Evolutionary conservation across 805 yeast species (phyloP).

Genomic region (Metschnikowia gruessii): DNA sequence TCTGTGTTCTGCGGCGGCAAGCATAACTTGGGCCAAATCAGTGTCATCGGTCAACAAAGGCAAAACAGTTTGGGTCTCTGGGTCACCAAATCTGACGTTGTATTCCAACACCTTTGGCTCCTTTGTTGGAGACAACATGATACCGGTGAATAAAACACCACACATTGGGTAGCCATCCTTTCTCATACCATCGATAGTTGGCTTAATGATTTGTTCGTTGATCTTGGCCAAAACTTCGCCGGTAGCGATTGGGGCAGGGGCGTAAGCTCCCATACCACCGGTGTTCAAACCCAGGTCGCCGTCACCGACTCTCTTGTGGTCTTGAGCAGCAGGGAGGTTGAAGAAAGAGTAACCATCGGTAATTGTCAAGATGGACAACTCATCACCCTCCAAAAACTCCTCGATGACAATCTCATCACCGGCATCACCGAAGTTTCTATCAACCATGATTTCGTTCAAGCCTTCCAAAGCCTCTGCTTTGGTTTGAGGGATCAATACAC

Average conservation of each 20-base stretch:
- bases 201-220: slow-evolving; percentile 73
- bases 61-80: slow-evolving; percentile 96
- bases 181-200: slow-evolving; percentile 96
- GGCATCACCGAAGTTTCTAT: slow-evolving; percentile 84
- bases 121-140: slow-evolving; percentile 72
- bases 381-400: slow-evolving; percentile 96
- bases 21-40: slow-evolving; percentile 89
- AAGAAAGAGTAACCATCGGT: slow-evolving; percentile 90
- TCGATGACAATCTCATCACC: slow-evolving; percentile 93
- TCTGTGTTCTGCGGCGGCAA: slow-evolving; percentile 93
- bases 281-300: slow-evolving; percentile 94
- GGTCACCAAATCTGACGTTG: slow-evolving; percentile 98
- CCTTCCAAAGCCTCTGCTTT: slow-evolving; percentile 84
- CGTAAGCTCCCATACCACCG: slow-evolving; percentile 99
- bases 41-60: slow-evolving; percentile 79
- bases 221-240: slow-evolving; percentile 66
- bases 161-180: slow-evolving; percentile 92
- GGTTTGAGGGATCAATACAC: slow-evolving; percentile 86
- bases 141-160: slow-evolving; percentile 93
- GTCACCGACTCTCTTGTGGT: slow-evolving; percentile 92
- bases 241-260: slow-evolving; percentile 96
- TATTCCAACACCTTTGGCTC: slow-evolving; percentile 97
- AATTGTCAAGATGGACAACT: slow-evolving; percentile 85
- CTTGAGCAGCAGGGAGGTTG: slow-evolving; percentile 96
- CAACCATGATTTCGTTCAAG: slow-evolving; percentile 84